Conservation (phyloP, 2,329 filamentous ascomycete species). For the Laburnicola sp. region DNA sequence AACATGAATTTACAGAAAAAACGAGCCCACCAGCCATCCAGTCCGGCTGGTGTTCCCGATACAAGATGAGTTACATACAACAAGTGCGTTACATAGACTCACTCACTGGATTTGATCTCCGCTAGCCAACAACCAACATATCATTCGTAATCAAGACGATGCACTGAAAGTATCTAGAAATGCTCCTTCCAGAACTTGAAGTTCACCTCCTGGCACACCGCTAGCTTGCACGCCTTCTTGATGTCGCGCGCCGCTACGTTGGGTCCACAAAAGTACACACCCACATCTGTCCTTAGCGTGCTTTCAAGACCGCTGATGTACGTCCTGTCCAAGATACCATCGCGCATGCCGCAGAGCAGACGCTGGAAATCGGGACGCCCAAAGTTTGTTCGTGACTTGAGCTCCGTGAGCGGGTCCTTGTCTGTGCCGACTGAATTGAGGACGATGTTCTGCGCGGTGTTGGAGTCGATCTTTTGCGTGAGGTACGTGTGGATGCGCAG, state of each 20-base stretch:
- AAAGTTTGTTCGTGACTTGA: conserved; percentile 89
- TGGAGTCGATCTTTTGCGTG: conserved; percentile 87
- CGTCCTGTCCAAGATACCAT: conserved; percentile 80
- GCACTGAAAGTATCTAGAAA: conserved; percentile 43
- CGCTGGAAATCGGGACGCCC: conserved; percentile 86
- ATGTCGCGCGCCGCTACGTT: conserved; percentile 80
- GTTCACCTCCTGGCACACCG: conserved; percentile 75
- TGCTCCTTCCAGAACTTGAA: conserved; percentile 99
- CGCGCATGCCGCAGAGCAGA: conserved; percentile 80
- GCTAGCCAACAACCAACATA: background rate
- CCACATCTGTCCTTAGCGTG: conserved; percentile 78
- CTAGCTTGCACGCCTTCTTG: conserved; percentile 74
- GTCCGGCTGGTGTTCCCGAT: conserved; percentile 1
- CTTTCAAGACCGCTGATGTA: conserved; percentile 83
- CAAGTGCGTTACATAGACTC: background rate
- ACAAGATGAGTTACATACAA: background rate
- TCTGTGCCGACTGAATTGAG: conserved; percentile 90
- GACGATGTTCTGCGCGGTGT: conserved; percentile 95
- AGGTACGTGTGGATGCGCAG: conserved; percentile 97
- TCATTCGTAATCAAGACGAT: background rate
- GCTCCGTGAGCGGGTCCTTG: conserved; percentile 87
- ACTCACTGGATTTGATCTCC: background rate
- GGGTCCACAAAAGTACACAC: conserved; percentile 97
- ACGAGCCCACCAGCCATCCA: background rate
- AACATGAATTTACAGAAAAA: too few species aligned